Base-by-base conservation (phyloP, 352 stramenopile genomes). In the Thraustotheca clavata region DNA sequence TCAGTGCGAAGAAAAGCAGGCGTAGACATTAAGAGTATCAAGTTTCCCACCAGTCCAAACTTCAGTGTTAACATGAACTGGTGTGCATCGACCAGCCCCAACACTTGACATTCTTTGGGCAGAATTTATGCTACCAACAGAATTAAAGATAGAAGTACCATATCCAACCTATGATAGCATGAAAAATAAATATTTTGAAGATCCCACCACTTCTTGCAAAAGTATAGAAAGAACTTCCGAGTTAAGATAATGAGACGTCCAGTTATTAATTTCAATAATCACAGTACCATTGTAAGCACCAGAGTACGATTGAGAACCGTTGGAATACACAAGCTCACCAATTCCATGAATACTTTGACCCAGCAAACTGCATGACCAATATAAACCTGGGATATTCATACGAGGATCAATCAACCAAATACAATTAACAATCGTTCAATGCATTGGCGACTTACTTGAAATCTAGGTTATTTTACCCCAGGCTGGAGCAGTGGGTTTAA, bases 21-120 rank as follows among this genome's bases (percentile, higher is more conserved):
- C 65, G 59, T 82, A 86, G 24, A 79, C 55, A 14, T 52, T 55
- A 12, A 86, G 52, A 7, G 22, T 32, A 3, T 49, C 47, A 22
- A 83, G 69, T 1, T 73, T 76, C 4, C 68, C 75, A 0, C 71
- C 60, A 0, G 70, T 57, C 79, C 78, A 87, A 0, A 83, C 74
- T 29, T 88, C 81, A 20, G 76, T 24, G 35, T 88, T 89, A 8
- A 79, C 0, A 40, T 91, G 79, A 4, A 71, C 78, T 22, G 78
- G 81, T 0, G 71, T 84, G 26, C 76, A 87, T 0, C 70, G 12
- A 6, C 77, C 77, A 0, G 67, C 59, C 8, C 46, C 47, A 0
- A 60, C 71, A 0, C 67, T 72, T 2, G 74, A 73, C 71, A 78
- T 79, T 2, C 76, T 71, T 46, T 87, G 41, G 4, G 57, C 27